Evolutionary conservation across 352 stramenopile species (phyloP), one percentile per base, ranked within the genome.

Genomic region (Globisporangium cylindrosporum): DNA sequence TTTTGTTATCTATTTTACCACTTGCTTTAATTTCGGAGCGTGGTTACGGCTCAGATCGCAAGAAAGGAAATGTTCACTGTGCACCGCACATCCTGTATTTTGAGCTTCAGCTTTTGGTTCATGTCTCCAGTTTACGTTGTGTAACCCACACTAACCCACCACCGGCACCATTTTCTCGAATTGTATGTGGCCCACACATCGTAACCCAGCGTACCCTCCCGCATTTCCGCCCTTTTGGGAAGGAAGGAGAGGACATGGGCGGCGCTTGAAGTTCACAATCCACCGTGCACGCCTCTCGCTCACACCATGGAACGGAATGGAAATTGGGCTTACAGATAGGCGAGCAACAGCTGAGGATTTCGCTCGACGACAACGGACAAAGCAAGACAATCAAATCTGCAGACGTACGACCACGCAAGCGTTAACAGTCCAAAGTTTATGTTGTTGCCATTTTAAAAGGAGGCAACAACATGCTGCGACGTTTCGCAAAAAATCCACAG

Each of bases 41-140:
- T 49, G 43, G 43, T 7, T 48, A 20, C 14, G 14, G 14, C 41
- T 48, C 41, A 20, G 41, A 48, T 48, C 15, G 41, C 41, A 48
- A 49, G 15, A 49, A 20, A 20, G 6, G 32, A 49, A 48, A 4
- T 20, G 18, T 49, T 10, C 43, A 32, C 18, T 5, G 43, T 49
- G 41, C 43, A 49, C 15, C 43, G 43, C 43, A 49, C 43, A 49
- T 49, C 43, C 43, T 49, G 43, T 49, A 49, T 49, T 49, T 49
- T 22, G 4, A 49, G 43, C 15, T 49, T 49, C 18, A 48, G 41
- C 14, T 48, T 48, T 48, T 49, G 43, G 18, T 18, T 22, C 43
- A 10, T 10, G 43, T n/a, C 4, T 49, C 15, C 43, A 49, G 41
- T 49, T 22, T 49, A 49, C 15, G 5, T 3, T 49, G 41, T 9